These are phyloP conservation scores for Trichomonas gallinae DNA, from an alignment of 208 protist species.

Conservation along the genomic window DNA sequence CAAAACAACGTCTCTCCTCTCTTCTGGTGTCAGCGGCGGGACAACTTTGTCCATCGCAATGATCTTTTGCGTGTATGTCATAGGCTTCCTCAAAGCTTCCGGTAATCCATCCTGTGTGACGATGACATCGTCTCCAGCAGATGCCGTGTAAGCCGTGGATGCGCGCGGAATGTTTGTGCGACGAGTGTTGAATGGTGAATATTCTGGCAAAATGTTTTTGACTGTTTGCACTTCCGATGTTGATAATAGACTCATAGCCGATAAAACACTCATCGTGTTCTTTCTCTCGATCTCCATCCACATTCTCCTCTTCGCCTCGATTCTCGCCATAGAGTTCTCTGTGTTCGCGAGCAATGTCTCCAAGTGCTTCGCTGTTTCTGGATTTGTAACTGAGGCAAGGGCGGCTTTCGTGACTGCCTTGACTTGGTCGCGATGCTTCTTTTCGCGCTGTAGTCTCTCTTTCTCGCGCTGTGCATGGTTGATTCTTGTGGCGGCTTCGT, in stretches of 20 bases:
- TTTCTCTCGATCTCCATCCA: background rate
- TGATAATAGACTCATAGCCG: background rate
- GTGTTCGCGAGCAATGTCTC: background rate
- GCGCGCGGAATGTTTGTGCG: background rate
- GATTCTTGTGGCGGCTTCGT: background rate
- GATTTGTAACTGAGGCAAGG: background rate
- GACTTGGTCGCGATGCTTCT: background rate
- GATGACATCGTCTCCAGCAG: background rate
- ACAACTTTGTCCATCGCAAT: background rate
- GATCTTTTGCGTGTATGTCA: background rate
- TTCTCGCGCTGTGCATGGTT: background rate
- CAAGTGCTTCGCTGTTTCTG: background rate
- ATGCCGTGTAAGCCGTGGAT: no score
- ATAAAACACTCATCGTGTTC: background rate
- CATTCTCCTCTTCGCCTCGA: background rate
- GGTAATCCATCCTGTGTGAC: background rate
- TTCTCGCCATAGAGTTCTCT: background rate
- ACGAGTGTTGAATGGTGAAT: background rate
- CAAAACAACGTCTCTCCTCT: background rate
- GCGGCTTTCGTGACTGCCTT: background rate
- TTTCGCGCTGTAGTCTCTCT: background rate
- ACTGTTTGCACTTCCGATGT: background rate
- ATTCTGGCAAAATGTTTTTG: background rate
- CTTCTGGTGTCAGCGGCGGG: background rate
- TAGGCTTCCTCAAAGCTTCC: background rate